Conservation (phyloP, 2,329 filamentous ascomycete genomes). For the Escovopsis sp. region DNA sequence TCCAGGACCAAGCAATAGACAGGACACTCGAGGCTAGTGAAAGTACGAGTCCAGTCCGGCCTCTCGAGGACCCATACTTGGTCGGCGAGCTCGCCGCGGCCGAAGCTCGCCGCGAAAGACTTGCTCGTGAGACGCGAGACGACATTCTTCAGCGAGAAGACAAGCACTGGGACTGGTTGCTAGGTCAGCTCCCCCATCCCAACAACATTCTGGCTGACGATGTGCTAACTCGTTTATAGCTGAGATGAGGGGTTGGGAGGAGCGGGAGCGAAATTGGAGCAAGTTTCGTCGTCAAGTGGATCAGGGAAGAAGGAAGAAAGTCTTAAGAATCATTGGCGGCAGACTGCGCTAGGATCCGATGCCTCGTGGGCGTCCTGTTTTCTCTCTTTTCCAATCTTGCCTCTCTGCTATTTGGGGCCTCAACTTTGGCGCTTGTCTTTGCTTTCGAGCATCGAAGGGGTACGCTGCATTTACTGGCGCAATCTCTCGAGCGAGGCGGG, state of each 20-base stretch:
- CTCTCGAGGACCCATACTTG: conserved; percentile 51
- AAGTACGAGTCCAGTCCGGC: conserved; percentile 21
- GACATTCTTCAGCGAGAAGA: conserved; percentile 43
- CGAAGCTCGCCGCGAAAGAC: conserved; percentile 38
- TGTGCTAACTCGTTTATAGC: conserved; percentile 19
- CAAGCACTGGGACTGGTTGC: conserved; percentile 44
- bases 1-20: conserved; percentile 2
- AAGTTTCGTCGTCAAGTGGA: conserved; percentile 26
- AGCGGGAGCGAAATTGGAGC: conserved; percentile 34
- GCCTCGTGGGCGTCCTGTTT: not conserved
- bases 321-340: conserved; percentile 26
- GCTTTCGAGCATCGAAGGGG: too few species aligned
- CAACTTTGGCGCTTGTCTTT: not conserved
- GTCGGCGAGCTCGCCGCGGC: conserved; percentile 52
- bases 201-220: not conserved
- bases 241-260: conserved; percentile 35
- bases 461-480: not conserved
- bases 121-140: conserved; percentile 39
- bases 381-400: not conserved
- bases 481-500: not conserved
- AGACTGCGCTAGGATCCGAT: conserved; percentile 9
- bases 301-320: conserved; percentile 20
- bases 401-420: not conserved
- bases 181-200: conserved; percentile 28
- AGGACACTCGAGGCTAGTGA: conserved; percentile 1